Evolutionary conservation across 106 monocot genomes (phyloP).

Genomic region (Phalaenopsis aphrodite): DNA sequence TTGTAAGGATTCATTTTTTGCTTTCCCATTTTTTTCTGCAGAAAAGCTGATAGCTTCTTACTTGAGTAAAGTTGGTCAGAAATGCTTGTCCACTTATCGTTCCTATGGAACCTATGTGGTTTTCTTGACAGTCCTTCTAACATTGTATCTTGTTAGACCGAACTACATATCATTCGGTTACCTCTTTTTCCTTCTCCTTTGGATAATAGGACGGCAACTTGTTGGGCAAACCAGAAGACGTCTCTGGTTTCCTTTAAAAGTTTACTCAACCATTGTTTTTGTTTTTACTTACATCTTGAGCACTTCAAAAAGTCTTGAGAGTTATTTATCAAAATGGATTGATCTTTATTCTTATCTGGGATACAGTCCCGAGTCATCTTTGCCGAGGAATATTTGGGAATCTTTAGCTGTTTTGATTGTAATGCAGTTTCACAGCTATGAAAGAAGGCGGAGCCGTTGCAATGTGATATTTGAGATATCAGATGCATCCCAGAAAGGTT

Average conservation of each 20-base stretch:
- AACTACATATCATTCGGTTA: conserved; percentile 96
- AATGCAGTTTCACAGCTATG: conserved; percentile 95
- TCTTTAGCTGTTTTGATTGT: conserved; percentile 82
- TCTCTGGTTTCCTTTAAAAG: conserved; percentile 85
- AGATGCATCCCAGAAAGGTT: conserved; percentile 46
- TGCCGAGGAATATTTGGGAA: conserved; percentile 74
- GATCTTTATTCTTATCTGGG: conserved; percentile 78
- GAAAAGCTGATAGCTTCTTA: conserved; percentile 63
- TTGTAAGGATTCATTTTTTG: neutral
- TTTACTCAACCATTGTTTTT: conserved; percentile 72
- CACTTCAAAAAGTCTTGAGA: conserved; percentile 53
- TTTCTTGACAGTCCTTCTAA: conserved; percentile 79
- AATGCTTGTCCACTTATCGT: conserved; percentile 68
- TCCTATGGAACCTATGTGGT: conserved; percentile 92
- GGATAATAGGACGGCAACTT: conserved; percentile 96
- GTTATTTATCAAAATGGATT: conserved; percentile 48
- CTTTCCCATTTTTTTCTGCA: conserved; percentile 22
- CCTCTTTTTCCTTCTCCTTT: conserved; percentile 83
- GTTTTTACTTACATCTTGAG: conserved; percentile 72
- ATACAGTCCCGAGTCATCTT: conserved; percentile 66
- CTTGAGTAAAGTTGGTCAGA: conserved; percentile 72
- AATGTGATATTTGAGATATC: conserved; percentile 22
- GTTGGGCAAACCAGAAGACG: conserved; percentile 71
- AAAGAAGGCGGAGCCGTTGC: conserved; percentile 57
- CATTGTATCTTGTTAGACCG: conserved; percentile 77